These are phyloP conservation scores for Cephalotrichum gorgonifer DNA, from an alignment of 2,329 filamentous ascomycete species.

Conservation along the genomic window DNA sequence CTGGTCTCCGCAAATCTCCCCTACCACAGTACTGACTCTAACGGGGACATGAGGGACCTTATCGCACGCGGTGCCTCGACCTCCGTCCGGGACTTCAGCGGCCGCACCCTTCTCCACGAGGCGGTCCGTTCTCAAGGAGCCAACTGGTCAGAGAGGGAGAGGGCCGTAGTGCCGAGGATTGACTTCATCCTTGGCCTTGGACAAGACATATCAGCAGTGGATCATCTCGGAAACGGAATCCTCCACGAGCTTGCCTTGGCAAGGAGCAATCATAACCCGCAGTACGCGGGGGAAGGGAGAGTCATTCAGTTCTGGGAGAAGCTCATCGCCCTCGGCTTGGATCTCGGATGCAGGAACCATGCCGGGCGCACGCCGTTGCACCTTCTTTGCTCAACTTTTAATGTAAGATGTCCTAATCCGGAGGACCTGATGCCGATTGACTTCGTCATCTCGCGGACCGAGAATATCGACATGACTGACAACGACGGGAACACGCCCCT, in stretches of 20 bases:
- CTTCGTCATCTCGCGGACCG: constrained; percentile 9
- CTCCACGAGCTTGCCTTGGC: constrained; percentile 12
- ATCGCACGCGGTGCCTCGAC: constrained; percentile 9
- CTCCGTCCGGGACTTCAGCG: constrained; percentile 7
- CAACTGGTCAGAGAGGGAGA: not conserved
- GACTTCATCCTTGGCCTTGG: constrained; percentile 6
- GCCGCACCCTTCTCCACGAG: constrained; percentile 12
- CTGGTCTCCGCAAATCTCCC: not conserved
- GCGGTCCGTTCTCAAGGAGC: not conserved
- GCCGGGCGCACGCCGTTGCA: constrained; percentile 14
- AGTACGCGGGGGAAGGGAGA: not conserved
- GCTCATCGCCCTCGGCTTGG: constrained; percentile 8
- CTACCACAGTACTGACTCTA: no score
- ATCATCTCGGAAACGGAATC: constrained; percentile 12
- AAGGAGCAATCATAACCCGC: not conserved
- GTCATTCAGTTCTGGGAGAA: constrained; percentile 7
- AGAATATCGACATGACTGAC: constrained; percentile 5
- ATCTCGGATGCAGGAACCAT: constrained; percentile 10
- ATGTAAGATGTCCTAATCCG: not conserved
- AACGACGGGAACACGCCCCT: constrained; percentile 13
- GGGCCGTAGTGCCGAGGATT: not conserved
- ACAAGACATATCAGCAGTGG: constrained; percentile 9
- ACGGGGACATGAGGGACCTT: constrained; percentile 5
- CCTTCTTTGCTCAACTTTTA: constrained; percentile 8
- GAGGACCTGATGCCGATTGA: constrained; percentile 5